These are phyloP conservation scores for Colletotrichum gloeosporioides DNA, from an alignment of 2,329 filamentous ascomycete species.

Conservation along the genomic window DNA sequence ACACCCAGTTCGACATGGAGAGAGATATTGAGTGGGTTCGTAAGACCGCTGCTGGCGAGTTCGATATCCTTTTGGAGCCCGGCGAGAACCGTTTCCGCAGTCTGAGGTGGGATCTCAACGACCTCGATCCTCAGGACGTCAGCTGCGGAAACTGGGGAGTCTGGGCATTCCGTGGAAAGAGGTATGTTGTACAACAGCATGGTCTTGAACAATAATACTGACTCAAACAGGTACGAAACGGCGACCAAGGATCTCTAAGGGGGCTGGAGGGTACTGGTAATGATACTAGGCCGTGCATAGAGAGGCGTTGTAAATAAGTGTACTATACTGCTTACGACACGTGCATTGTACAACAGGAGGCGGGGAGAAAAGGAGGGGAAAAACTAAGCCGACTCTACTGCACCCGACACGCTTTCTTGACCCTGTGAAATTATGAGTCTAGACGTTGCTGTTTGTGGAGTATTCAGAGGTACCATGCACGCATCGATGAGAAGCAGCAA, in stretches of 20 bases:
- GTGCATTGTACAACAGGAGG: conserved; percentile 17
- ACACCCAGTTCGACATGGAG: conserved; percentile 94
- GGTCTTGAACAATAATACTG: conserved; percentile 27
- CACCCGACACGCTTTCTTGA: not conserved
- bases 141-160: conserved; percentile 97
- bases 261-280: not conserved
- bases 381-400: not conserved
- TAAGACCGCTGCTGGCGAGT: conserved; percentile 85
- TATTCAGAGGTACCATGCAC: not conserved
- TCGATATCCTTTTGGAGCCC: conserved; percentile 89
- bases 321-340: conserved; percentile 18
- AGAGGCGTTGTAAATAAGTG: conserved; percentile 20
- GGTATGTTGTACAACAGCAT: conserved; percentile 59
- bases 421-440: not conserved
- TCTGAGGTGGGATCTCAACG: conserved; percentile 95
- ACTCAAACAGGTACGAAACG: conserved; percentile 64
- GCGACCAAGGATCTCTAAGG: conserved; percentile 52
- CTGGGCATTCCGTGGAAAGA: conserved; percentile 97
- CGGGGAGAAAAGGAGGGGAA: not conserved
- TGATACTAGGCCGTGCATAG: not conserved
- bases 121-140: conserved; percentile 90
- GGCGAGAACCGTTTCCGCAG: conserved; percentile 95
- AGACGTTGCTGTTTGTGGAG: not conserved
- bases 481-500: not conserved
- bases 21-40: conserved; percentile 90